Base-by-base conservation (phyloP, 345 rosid genomes). In the Brassica nigra region DNA sequence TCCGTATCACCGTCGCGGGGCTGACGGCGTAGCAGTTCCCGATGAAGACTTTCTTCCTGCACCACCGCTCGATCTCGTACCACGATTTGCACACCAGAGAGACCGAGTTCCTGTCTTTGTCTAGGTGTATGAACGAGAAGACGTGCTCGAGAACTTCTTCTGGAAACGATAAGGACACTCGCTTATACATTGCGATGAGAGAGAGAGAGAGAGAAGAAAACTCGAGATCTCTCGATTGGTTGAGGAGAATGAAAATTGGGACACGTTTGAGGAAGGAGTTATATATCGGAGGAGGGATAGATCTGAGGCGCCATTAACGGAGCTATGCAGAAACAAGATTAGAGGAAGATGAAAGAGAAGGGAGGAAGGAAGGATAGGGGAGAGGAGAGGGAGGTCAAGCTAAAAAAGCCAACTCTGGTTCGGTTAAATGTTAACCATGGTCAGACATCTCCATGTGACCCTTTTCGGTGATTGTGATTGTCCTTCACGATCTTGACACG, bases 111-210 rank as follows among this genome's bases (percentile, higher is more conserved):
- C 97, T 77, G 89, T 95, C 97, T 68, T 84, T 86, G 58, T 90
- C 90, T 34, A 76, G 23, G 14, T 76, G 78, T 31, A 95, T 84
- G 80, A 92, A 95, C 29, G 92, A 87, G 84, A 92, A 89, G 8
- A 92, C 95, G 66, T 91, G 97, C 86, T 92, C 97, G 10, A 95
- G 79, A 2, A 95, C 95, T 49, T 95, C 99, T 78, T 95, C 99
- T 0, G 99, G 99, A 65, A 95, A 91, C 67, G 96, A 85, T 12
- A 74, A 71, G 10, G 87, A 85, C 85, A 86, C 82, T 47, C 84
- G 62, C 70, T 81, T 81, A 33, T 72, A 68, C 84, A 81, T 44
- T 44, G 52, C 52, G 52, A 12, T 49, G 11, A 39, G 11, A n/a
- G 5, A 5, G 5, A 5, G 4, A 9, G 10, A 42, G 12, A 10